A percentile compares a stretch with the other conserved stretches of the same genome.
phyloP scores from a whole-genome alignment of 2,329 filamentous ascomycete genomes.

The Epicoccum nigrum region DNA sequence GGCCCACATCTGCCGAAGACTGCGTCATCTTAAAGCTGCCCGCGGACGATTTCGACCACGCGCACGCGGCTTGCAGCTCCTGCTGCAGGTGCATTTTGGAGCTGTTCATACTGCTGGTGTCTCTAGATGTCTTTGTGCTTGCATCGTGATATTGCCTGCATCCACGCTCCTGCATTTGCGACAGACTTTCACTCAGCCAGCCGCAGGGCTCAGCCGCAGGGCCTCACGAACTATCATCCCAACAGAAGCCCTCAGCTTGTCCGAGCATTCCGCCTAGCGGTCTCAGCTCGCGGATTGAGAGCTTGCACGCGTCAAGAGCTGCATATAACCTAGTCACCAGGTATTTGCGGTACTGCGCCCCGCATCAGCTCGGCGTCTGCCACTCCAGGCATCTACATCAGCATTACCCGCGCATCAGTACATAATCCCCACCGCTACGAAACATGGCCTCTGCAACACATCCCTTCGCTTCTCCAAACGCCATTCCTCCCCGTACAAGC shows the following conservation, averaged over 20 bases:
- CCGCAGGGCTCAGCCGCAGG: not conserved
- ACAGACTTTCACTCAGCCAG: not conserved
- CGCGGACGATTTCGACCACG: constrained; percentile 10
- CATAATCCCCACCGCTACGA: constrained; percentile 7
- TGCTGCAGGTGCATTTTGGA: constrained; percentile 1
- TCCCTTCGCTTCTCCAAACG: constrained; percentile 48
- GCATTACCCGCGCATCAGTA: constrained; percentile 10
- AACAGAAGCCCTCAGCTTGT: constrained; percentile 12
- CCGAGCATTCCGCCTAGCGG: constrained; percentile 11
- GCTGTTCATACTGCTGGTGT: constrained; percentile 1
- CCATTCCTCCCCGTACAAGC: constrained; percentile 49
- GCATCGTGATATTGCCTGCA: not conserved
- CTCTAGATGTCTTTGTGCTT: not conserved
- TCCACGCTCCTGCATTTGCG: not conserved
- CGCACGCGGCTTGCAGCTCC: constrained; percentile 2
- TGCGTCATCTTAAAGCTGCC: constrained; percentile 17
- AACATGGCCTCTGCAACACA: constrained; percentile 22
- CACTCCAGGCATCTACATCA: constrained; percentile 17
- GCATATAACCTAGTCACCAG: constrained; percentile 5
- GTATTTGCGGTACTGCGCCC: constrained; percentile 6
- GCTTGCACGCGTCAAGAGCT: constrained; percentile 16
- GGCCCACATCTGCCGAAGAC: constrained; percentile 13
- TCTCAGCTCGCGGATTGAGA: constrained; percentile 8
- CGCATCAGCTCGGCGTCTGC: constrained; percentile 15
- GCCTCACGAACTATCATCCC: constrained; percentile 6